A percentile compares a stretch with the other conserved stretches of the same genome.
These are phyloP conservation scores for Stephania yunnanensis DNA, from an alignment of 164 flowering plant genomes.

Conservation along the genomic window DNA sequence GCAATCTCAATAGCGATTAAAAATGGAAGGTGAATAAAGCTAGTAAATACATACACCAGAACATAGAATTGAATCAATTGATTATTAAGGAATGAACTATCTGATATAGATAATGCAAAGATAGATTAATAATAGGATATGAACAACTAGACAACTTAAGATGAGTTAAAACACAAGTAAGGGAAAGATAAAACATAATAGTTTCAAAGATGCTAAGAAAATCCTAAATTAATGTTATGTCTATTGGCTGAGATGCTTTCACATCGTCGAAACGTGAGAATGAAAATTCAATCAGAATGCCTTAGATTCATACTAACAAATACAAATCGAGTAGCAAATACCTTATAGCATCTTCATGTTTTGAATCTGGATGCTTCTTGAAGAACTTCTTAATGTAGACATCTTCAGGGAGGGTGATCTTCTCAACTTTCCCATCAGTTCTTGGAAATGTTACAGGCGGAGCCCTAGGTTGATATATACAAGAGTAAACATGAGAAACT, in stretches of 20 bases:
- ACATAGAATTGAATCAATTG: too few species aligned
- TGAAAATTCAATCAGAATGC: neutral
- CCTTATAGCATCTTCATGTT: slow-evolving; percentile 71
- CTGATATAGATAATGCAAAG: too few species aligned
- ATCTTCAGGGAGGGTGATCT: slow-evolving; percentile 78
- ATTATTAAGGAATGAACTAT: too few species aligned
- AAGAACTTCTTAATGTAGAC: slow-evolving; percentile 59
- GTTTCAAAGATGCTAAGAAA: neutral
- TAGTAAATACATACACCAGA: too few species aligned
- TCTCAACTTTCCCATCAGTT: slow-evolving; percentile 45
- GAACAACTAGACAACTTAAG: too few species aligned
- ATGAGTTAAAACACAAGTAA: neutral
- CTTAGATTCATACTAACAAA: neutral
- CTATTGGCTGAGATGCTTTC: neutral
- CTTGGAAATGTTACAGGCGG: slow-evolving; percentile 85
- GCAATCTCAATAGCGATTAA: too few species aligned
- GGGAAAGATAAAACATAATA: neutral
- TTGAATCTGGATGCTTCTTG: slow-evolving; percentile 62
- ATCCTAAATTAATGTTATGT: neutral
- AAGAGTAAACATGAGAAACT: neutral
- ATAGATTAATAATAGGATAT: too few species aligned
- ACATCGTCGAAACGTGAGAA: neutral
- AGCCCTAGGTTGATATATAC: slow-evolving; percentile 36
- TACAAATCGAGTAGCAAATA: slow-evolving; percentile 17
- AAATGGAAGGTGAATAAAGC: too few species aligned